These are phyloP conservation scores for Tricholoma saponaceum DNA, from an alignment of 768 basidiomycete genomes.

Conservation along the genomic window DNA sequence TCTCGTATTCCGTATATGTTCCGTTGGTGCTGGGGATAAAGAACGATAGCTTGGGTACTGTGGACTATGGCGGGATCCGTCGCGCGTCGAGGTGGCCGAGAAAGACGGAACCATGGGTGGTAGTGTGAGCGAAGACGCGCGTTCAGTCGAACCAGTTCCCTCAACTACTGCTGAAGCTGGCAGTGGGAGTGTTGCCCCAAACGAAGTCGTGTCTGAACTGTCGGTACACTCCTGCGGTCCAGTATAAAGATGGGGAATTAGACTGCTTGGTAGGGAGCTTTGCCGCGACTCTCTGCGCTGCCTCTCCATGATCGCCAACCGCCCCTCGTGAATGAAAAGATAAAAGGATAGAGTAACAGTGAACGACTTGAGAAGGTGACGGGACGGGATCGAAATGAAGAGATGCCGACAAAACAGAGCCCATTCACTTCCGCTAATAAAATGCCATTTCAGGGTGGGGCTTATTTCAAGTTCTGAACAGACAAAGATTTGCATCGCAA, in stretches of 20 bases:
- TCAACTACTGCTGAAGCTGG: slow-evolving; percentile 8
- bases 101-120: slow-evolving; percentile 10
- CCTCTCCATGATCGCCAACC: slow-evolving; percentile 17
- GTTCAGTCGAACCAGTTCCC: slow-evolving; percentile 12
- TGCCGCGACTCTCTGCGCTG: slow-evolving; percentile 22
- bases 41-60: slow-evolving; percentile 6
- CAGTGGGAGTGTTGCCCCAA: slow-evolving; percentile 9
- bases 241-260: slow-evolving; percentile 44
- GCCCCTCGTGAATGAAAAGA: slow-evolving; percentile 9
- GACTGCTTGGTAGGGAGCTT: slow-evolving; percentile 49
- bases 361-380: slow-evolving; percentile 12
- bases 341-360: slow-evolving; percentile 17
- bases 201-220: slow-evolving; percentile 17
- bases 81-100: slow-evolving; percentile 7
- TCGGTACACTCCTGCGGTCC: slow-evolving; percentile 30
- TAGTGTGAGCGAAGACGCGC: slow-evolving; percentile 7
- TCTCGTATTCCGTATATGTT: not conserved
- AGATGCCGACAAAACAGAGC: slow-evolving; percentile 18
- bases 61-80: slow-evolving; percentile 6
- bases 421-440: slow-evolving; percentile 23
- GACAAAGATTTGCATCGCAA: slow-evolving; percentile 33
- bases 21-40: slow-evolving; percentile 5
- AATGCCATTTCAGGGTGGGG: slow-evolving; percentile 17
- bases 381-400: slow-evolving; percentile 15
- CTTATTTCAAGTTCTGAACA: slow-evolving; percentile 18